A percentile compares a stretch with the other conserved stretches of the same genome.
These are phyloP conservation scores for Blastobotrys aristatus DNA, from an alignment of 1,139 yeast species.

Conservation along the genomic window DNA sequence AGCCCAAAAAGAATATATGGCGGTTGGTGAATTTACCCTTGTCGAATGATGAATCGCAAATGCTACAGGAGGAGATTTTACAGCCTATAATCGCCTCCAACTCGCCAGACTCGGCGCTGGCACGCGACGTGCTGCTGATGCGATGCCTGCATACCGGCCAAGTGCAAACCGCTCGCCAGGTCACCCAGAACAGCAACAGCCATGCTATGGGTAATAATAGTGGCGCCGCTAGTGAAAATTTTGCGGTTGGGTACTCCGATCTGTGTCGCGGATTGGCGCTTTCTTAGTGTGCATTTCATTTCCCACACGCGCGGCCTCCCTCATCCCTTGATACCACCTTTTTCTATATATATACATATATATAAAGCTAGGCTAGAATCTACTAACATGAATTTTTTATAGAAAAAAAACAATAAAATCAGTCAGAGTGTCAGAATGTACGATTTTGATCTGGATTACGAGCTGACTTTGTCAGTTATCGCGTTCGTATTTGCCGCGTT, in stretches of 20 bases:
- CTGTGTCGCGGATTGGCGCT: slow-evolving; percentile 13
- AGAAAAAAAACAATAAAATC: too few species aligned
- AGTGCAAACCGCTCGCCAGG: slow-evolving; percentile 16
- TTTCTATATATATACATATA: too few species aligned
- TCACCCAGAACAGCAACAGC: slow-evolving; percentile 9
- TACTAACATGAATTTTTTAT: too few species aligned
- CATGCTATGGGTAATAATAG: slow-evolving; percentile 9
- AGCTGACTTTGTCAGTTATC: not conserved
- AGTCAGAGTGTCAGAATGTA: too few species aligned
- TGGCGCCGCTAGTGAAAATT: not conserved
- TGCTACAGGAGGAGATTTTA: slow-evolving; percentile 19
- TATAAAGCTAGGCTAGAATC: too few species aligned
- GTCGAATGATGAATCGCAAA: slow-evolving; percentile 17
- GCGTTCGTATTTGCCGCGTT: not conserved
- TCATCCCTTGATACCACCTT: too few species aligned
- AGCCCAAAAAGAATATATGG: slow-evolving; percentile 19
- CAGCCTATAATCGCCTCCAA: slow-evolving; percentile 16
- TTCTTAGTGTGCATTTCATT: not conserved
- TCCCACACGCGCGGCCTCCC: too few species aligned
- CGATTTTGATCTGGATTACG: not conserved
- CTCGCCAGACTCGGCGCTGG: slow-evolving; percentile 17
- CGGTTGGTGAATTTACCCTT: slow-evolving; percentile 26
- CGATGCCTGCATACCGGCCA: slow-evolving; percentile 24
- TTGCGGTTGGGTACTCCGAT: slow-evolving; percentile 19
- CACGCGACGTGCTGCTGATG: slow-evolving; percentile 25